phyloP scores from a whole-genome alignment of 2,329 filamentous ascomycete genomes.

The Pseudogymnoascus sp. region DNA sequence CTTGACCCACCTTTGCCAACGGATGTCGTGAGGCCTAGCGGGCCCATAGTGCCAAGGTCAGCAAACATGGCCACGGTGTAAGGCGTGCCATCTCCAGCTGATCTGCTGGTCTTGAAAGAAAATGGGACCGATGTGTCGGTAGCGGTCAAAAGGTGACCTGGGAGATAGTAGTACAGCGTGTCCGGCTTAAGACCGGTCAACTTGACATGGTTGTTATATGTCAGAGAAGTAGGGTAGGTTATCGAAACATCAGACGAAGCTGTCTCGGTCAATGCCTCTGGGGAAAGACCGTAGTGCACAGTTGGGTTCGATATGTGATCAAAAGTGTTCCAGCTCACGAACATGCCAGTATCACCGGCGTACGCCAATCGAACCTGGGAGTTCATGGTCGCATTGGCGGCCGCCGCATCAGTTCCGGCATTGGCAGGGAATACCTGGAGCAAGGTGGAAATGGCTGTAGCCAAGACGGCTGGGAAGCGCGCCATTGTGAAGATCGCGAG shows the following conservation, averaged over 20 bases:
- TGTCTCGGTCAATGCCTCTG: conserved; percentile 17
- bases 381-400: conserved; percentile 5
- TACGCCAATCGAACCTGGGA: conserved; percentile 12
- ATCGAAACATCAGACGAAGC: conserved; percentile 24
- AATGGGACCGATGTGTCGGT: conserved; percentile 12
- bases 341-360: conserved; percentile 21
- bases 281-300: conserved; percentile 25
- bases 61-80: conserved; percentile 17
- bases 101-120: conserved; percentile 18
- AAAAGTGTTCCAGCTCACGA: conserved; percentile 30
- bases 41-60: conserved; percentile 15
- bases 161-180: conserved; percentile 22
- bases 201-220: conserved; percentile 23
- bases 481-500: not conserved
- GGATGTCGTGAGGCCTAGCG: conserved; percentile 14
- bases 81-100: conserved; percentile 17
- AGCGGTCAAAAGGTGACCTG: conserved; percentile 6
- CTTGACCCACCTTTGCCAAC: not conserved
- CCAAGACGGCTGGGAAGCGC: not conserved
- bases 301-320: conserved; percentile 21
- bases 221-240: conserved; percentile 28
- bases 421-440: not conserved
- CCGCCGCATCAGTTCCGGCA: not conserved
- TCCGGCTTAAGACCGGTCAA: conserved; percentile 17
- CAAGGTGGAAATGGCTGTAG: not conserved